Conservation (phyloP, 2,329 filamentous ascomycete genomes). For the Samsoniella hepiali region DNA sequence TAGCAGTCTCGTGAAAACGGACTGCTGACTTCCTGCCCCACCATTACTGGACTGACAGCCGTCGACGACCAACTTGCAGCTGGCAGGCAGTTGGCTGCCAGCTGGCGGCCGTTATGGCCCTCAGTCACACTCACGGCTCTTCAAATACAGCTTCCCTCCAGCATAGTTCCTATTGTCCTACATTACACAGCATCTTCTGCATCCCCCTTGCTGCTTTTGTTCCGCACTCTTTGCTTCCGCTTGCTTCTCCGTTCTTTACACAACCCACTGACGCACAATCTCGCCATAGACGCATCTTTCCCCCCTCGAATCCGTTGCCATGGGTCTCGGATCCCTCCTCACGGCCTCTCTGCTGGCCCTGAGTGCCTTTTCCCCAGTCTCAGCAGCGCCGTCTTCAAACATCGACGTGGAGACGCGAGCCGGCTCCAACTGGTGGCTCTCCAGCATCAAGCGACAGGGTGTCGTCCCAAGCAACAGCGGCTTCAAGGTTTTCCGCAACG, state of each 20-base stretch:
- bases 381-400: conserved; percentile 16
- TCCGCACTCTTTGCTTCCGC: not conserved
- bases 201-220: not conserved
- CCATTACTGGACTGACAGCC: not conserved
- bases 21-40: conserved; percentile 15
- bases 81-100: conserved; percentile 7
- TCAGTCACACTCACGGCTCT: not conserved
- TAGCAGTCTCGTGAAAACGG: conserved; percentile 12
- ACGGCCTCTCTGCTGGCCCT: conserved; percentile 19
- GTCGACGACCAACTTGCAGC: conserved; percentile 5
- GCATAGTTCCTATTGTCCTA: conserved; percentile 14
- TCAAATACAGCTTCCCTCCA: conserved; percentile 7
- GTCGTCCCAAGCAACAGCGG: conserved; percentile 49
- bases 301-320: not conserved
- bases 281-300: not conserved
- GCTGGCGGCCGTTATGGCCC: conserved; percentile 1
- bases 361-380: conserved; percentile 15
- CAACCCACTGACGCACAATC: not conserved
- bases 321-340: conserved; percentile 18
- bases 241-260: not conserved
- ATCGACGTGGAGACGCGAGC: conserved; percentile 23
- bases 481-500: conserved; percentile 76
- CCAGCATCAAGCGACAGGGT: conserved; percentile 66
- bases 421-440: conserved; percentile 66
- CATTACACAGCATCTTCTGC: conserved; percentile 6